Conservation (phyloP, 2,329 filamentous ascomycete species). For the Trichophaea hybrida region DNA sequence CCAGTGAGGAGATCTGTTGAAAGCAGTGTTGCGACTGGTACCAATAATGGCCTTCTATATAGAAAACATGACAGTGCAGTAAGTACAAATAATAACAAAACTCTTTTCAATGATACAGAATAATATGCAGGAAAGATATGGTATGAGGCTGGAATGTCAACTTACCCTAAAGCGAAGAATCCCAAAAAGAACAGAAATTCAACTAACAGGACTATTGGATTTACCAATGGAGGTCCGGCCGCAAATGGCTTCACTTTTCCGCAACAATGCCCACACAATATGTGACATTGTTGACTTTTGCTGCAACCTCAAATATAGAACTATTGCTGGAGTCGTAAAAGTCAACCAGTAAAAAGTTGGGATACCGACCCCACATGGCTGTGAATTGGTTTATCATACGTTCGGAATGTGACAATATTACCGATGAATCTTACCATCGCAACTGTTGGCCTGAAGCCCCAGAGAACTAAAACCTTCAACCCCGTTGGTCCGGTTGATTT, state of each 20-base stretch:
- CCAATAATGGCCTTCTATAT: too few species aligned
- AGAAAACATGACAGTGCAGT: too few species aligned
- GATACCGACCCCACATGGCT: slow-evolving; percentile 49
- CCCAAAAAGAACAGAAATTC: background rate
- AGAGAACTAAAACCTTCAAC: slow-evolving; percentile 50
- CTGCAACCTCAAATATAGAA: slow-evolving; percentile 63
- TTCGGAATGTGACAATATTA: background rate
- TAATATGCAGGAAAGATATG: too few species aligned
- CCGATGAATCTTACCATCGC: slow-evolving; percentile 33
- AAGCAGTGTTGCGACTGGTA: too few species aligned
- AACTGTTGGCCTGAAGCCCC: slow-evolving; percentile 49
- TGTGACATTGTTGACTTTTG: slow-evolving; percentile 52
- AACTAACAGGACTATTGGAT: background rate
- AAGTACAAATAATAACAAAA: too few species aligned
- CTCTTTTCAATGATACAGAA: too few species aligned
- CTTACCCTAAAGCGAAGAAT: background rate
- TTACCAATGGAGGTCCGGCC: background rate
- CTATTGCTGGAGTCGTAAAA: slow-evolving; percentile 68
- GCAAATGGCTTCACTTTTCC: slow-evolving; percentile 11
- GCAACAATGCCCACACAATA: slow-evolving; percentile 1
- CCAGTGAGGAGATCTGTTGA: too few species aligned
- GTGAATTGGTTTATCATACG: slow-evolving; percentile 17
- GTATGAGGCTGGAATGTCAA: background rate
- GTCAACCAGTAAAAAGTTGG: slow-evolving; percentile 69
- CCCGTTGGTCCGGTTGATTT: slow-evolving; percentile 59